Conservation (phyloP, 805 yeast species). For the Candida golubevii region DNA sequence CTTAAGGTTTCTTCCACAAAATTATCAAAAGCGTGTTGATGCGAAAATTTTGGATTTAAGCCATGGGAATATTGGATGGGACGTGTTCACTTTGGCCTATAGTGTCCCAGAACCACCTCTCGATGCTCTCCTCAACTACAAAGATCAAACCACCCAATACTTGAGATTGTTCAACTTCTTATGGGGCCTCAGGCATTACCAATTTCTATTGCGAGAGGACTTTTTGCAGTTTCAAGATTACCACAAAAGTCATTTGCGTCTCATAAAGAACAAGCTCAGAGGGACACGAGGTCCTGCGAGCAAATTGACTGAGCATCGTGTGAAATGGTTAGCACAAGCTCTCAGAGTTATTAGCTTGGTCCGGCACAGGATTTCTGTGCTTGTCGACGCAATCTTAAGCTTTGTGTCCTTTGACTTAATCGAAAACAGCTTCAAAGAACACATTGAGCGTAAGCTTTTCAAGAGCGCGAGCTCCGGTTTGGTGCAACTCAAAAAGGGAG, state of each 20-base stretch:
- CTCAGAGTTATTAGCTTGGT: slow-evolving; percentile 34
- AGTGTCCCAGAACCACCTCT: slow-evolving; percentile 52
- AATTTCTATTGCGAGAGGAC: slow-evolving; percentile 42
- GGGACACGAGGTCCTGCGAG: not conserved
- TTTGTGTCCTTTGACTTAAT: slow-evolving; percentile 46
- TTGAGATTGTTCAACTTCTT: slow-evolving; percentile 78
- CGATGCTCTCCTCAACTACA: slow-evolving; percentile 31
- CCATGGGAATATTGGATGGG: slow-evolving; percentile 81
- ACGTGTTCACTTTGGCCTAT: slow-evolving; percentile 85
- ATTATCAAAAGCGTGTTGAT: slow-evolving; percentile 56
- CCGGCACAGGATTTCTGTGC: slow-evolving; percentile 37
- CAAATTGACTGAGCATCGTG: slow-evolving; percentile 1
- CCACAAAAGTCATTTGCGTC: slow-evolving; percentile 23
- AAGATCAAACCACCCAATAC: slow-evolving; percentile 45
- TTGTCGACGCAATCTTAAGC: slow-evolving; percentile 37
- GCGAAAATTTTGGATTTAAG: slow-evolving; percentile 75
- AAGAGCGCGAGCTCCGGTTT: not conserved
- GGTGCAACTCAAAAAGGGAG: not conserved
- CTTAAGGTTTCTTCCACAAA: slow-evolving; percentile 32
- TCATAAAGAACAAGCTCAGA: slow-evolving; percentile 8
- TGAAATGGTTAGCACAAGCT: slow-evolving; percentile 28
- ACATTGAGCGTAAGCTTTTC: slow-evolving; percentile 23
- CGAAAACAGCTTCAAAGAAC: slow-evolving; percentile 33
- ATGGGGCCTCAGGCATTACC: slow-evolving; percentile 70
- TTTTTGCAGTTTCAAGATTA: slow-evolving; percentile 26